Base-by-base conservation (phyloP, 129 eudicot genomes). In the Tagetes erecta region DNA sequence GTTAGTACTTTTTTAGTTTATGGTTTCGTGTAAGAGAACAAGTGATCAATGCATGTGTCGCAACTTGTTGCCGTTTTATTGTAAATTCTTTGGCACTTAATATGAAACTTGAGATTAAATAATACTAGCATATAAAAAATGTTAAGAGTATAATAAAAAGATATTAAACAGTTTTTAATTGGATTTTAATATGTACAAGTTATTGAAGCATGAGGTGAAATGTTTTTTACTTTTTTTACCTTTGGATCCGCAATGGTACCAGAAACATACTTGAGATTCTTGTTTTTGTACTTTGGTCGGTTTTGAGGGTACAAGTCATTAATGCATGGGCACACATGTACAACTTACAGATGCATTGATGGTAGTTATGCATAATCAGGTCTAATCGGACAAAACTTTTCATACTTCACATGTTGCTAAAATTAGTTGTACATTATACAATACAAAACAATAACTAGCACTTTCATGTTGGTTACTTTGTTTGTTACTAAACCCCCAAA, bases 1-100 rank as follows among this genome's bases (percentile, higher is more conserved):
- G 98, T 92, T 80, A 89, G 91, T 87, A 75, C 41, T 70, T 20
- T 20, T 20, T 20, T 75, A 75, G 41, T 72, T 33, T 49, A 63
- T 63, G 44, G 8, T 56, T 55, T 40, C 1, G 2, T 65, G n/a
- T 63, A 53, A 53, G 7, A 9, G 31, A 36, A 38, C 68, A 63
- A 63, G 30, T 36, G 3, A 9, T 57, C 34, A 14, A 56, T 30
- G 56, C 67, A 56, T 71, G 27, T 20, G 27, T 20, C 27, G 27
- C 27, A 20, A 20, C 27, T 20, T 20, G 27, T 20, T 20, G 27
- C 27, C 27, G 27, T 20, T 20, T 20, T 20, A 20, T 20, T 20
- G 27, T 20, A 20, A 20, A 20, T 20, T 20, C 27, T 20, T 20
- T 20, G 27, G 27, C 27, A 20, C 27, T 20, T 20, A 20, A 20